Conservation (phyloP, 139 green algal species). For the Coelastrella sp. region DNA sequence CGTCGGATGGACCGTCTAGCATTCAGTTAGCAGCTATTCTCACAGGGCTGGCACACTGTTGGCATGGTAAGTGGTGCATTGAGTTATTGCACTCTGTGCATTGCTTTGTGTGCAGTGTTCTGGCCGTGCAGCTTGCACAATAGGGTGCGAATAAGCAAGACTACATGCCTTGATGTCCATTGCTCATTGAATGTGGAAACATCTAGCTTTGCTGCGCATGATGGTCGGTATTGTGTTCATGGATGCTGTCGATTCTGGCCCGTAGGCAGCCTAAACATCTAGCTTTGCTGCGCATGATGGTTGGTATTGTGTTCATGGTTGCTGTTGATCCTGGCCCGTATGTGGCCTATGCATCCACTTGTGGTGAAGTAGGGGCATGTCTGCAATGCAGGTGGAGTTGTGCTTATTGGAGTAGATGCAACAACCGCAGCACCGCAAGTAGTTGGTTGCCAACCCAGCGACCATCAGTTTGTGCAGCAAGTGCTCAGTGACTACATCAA, state of each 20-base stretch:
- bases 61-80: not conserved
- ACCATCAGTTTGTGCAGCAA: not conserved
- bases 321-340: not conserved
- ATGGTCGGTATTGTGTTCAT: not conserved
- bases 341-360: not conserved
- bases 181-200: not conserved
- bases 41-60: not conserved
- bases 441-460: not conserved
- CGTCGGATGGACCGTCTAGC: not conserved
- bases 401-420: constrained; percentile 4
- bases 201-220: not conserved
- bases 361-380: not conserved
- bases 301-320: not conserved
- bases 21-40: not conserved
- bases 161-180: not conserved
- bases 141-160: not conserved
- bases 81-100: not conserved
- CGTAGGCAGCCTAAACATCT: not conserved
- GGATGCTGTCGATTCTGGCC: not conserved
- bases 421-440: not conserved
- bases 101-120: not conserved
- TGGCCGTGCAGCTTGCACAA: not conserved
- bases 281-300: constrained; percentile 4
- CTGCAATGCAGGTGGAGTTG: constrained; percentile 1
- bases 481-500: not conserved